Evolutionary conservation across 805 yeast genomes (phyloP), one percentile per base, ranked within the genome.

Genomic region (Candida koratica): DNA sequence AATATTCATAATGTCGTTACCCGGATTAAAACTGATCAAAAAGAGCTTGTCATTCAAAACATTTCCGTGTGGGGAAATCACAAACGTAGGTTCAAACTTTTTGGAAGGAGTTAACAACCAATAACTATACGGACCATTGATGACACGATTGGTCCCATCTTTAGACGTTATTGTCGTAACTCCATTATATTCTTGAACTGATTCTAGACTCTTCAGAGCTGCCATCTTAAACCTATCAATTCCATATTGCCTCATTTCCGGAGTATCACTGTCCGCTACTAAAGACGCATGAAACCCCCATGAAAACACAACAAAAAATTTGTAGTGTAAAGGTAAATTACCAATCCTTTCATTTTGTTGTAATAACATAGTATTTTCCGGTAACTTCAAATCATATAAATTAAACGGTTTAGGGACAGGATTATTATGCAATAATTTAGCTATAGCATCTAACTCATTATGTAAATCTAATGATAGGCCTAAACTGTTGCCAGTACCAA

Each of bases 201-300:
- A 44, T 4, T 59, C 49, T 15, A 85, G 52, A 24, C 84, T 73
- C 8, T 63, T 49, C 18, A 55, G 52, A 0, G 88, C 94, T 0
- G 96, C 95, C 24, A 76, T 57, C 41, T 70, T 61, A 56, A 89
- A 89, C 37, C 95, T 60, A 27, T 76, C 75, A 5, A 66, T 49
- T 1, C 95, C 96, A 42, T 70, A 63, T 33, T 67, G 66, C 18
- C 88, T 66, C 54, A 82, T 60, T 46, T 81, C 82, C 0, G 81
- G 78, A 0, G 79, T 67, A 45, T 86, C 90, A 35, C 89, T 77
- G 38, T 82, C 82, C 19, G 89, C 89, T 2, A 89, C 88, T 33
- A 89, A 58, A 3, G 88, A 75, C 2, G 96, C 87, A 58, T 89
- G 97, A 44, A 87, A 75, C 0, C 82, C 94, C 85, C 95, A 79